These are phyloP conservation scores for Penicillium sp. DNA, from an alignment of 2,329 filamentous ascomycete genomes.

Conservation along the genomic window DNA sequence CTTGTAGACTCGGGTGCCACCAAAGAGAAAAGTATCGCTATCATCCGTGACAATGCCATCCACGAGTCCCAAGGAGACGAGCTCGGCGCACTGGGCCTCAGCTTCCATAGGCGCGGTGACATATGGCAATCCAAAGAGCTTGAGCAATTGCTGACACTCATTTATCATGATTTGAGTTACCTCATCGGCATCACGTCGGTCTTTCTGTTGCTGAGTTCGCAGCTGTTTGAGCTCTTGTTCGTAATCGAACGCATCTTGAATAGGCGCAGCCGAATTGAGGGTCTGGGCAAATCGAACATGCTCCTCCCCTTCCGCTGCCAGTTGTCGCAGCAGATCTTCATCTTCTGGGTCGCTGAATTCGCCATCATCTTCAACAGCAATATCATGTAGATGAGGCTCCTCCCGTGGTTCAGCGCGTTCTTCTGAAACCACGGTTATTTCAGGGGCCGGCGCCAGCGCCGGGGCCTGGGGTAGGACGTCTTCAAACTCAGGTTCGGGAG, in stretches of 20 bases:
- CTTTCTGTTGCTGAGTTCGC: constrained; percentile 92
- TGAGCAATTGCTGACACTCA: constrained; percentile 87
- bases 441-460: constrained; percentile 2
- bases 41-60: constrained; percentile 98
- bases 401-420: constrained; percentile 15
- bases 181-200: constrained; percentile 87
- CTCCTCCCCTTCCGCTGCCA: constrained; percentile 88
- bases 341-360: constrained; percentile 86
- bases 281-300: constrained; percentile 88
- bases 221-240: constrained; percentile 83
- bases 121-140: constrained; percentile 90
- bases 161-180: constrained; percentile 94
- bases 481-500: constrained; percentile 52
- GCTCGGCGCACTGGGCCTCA: constrained; percentile 92
- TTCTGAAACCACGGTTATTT: constrained; percentile 25
- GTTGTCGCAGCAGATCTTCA: constrained; percentile 78
- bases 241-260: constrained; percentile 72
- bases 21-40: constrained; percentile 94
- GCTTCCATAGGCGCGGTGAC: constrained; percentile 99
- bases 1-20: constrained; percentile 94
- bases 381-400: constrained; percentile 21
- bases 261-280: constrained; percentile 70
- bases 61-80: constrained; percentile 80
- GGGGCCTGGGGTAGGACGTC: constrained; percentile 41
- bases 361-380: constrained; percentile 50